Conservation (phyloP, 208 protist species). For the Crithidia thermophila region DNA sequence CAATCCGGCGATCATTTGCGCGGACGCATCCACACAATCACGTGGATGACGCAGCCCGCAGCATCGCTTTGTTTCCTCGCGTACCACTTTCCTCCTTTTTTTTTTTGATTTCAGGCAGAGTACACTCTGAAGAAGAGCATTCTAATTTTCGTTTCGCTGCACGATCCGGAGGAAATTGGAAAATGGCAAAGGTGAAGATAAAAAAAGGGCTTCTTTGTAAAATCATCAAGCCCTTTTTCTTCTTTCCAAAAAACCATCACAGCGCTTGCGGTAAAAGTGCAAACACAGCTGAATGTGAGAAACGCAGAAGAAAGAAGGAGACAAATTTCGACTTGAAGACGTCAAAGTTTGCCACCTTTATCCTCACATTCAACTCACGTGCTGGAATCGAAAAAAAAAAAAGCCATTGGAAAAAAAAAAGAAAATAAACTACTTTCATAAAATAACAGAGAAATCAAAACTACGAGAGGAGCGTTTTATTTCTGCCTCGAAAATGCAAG, state of each 20-base stretch:
- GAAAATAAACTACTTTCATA: background rate
- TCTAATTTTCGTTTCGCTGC: background rate
- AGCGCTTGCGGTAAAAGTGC: too few species aligned
- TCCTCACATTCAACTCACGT: background rate
- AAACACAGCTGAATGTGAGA: background rate
- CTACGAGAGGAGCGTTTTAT: too few species aligned
- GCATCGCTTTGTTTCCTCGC: too few species aligned
- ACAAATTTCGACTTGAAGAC: background rate
- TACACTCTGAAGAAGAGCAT: background rate
- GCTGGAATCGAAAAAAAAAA: constrained; percentile 5
- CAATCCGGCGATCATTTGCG: too few species aligned
- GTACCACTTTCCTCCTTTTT: background rate
- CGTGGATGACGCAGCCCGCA: background rate
- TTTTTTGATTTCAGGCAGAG: background rate
- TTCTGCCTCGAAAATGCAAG: constrained; percentile 5
- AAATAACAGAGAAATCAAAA: constrained; percentile 14
- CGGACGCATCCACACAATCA: too few species aligned
- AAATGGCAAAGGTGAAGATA: constrained; percentile 2
- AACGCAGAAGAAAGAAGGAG: constrained; percentile 8
- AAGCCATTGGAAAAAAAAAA: constrained; percentile 6
- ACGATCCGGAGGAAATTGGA: background rate
- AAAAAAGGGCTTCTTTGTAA: too few species aligned
- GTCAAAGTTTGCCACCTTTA: background rate
- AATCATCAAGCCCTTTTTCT: too few species aligned
- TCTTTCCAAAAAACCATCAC: too few species aligned